Evolutionary conservation across 257 asterid genomes (phyloP).

Genomic region (Solanum chmielewskii): DNA sequence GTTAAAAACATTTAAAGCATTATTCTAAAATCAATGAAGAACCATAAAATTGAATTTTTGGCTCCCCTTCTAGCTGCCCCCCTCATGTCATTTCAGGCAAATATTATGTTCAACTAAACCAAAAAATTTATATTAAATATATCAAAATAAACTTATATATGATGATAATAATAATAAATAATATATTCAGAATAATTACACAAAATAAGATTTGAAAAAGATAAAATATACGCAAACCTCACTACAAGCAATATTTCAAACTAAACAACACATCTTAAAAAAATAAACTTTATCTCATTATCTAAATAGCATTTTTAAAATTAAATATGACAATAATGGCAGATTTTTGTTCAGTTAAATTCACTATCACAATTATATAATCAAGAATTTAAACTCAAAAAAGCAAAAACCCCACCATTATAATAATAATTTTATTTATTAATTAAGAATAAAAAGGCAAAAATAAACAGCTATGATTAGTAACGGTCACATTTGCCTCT

Average conservation of each 20-base stretch:
- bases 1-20: background rate
- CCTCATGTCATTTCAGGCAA: background rate
- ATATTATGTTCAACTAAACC: background rate
- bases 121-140: background rate
- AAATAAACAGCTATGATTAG: background rate
- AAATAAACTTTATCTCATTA: too few species aligned
- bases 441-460: background rate
- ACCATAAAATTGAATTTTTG: background rate
- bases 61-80: background rate
- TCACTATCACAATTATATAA: background rate
- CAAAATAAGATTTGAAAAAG: too few species aligned
- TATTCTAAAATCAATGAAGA: background rate
- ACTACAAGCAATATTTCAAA: too few species aligned
- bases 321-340: too few species aligned
- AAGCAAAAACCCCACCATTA: background rate
- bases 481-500: constrained; percentile 41
- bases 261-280: too few species aligned
- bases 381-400: background rate
- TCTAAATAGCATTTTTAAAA: too few species aligned
- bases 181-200: too few species aligned
- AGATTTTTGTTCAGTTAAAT: background rate
- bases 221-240: too few species aligned
- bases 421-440: background rate
- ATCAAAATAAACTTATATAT: background rate
- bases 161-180: too few species aligned